phyloP scores from a whole-genome alignment of 176 grass and related monocot genomes.

The Phragmites australis region DNA sequence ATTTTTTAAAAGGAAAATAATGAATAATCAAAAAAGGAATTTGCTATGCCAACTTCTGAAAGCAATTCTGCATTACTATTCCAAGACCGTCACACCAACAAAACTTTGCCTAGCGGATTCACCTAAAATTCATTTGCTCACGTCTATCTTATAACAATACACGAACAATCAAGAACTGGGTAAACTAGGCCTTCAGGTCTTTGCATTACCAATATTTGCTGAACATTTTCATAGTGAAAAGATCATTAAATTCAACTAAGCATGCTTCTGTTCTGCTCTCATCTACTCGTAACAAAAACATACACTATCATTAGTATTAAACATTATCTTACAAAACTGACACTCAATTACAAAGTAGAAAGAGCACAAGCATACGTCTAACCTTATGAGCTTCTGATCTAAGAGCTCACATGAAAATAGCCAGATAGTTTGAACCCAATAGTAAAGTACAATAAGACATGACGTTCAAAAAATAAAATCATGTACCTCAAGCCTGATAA shows the following conservation, averaged over 20 bases:
- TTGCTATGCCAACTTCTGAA: background rate
- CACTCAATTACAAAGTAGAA: background rate
- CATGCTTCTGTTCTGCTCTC: background rate
- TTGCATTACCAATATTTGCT: background rate
- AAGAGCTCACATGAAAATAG: conserved; percentile 18
- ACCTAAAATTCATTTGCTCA: background rate
- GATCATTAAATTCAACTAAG: background rate
- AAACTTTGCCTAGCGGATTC: background rate
- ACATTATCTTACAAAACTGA: background rate
- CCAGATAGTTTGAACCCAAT: background rate
- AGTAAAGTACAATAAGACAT: background rate
- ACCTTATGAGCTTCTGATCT: background rate
- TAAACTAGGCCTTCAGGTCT: background rate
- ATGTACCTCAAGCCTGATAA: conserved; percentile 88
- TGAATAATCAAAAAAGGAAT: background rate
- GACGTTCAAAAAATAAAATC: background rate
- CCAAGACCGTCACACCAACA: background rate
- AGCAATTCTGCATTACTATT: background rate
- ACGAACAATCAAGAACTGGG: background rate
- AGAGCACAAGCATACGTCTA: background rate
- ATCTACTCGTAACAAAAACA: background rate
- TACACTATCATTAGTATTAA: background rate
- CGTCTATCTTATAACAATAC: background rate
- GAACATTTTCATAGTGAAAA: background rate
- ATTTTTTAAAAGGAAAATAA: background rate